Base-by-base conservation (phyloP, 2,329 filamentous ascomycete species). In the Penicillium palitans region DNA sequence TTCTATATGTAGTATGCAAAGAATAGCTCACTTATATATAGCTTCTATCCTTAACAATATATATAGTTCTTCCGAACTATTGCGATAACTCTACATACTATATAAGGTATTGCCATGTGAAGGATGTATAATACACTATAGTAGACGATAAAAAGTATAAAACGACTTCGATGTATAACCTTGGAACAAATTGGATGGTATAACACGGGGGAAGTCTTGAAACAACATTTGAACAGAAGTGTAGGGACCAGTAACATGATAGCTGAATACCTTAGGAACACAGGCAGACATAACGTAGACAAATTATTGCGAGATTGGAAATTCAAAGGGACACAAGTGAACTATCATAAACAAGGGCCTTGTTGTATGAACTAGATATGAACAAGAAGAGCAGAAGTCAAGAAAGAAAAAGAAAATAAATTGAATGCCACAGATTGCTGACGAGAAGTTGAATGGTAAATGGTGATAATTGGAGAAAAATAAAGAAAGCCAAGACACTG, bases 381-480 rank as follows among this genome's bases (percentile, higher is more conserved):
- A 33, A 54, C 37, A 51, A 33, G 49, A 24, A 41, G 24, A 53
- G 2, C 9, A 33, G 9, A 19, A 7, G 15, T 33, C 25, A 42
- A 31, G 25, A n/a, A 39, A n/a, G 21, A 17, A 25, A 15, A 19
- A 17, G 25, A 9, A 4, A 39, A 27, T 37, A 24, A 58, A 10
- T 7, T 4, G 10, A 17, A 55, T 33, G 35, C 27, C 44, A 49
- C 19, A 40, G 17, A 50, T 37, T 53, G 50, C 19, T 49, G 45
- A 41, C 45, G 44, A 50, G 46, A 27, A 46, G 21, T 46, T 33
- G 25, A 41, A 41, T 41, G 35, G n/a, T 41, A 45, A 35, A 66
- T 58, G 52, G 51, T 55, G 42, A 46, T 53, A 59, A 53, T 42
- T 44, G 59, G 45, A 46, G 52, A 54, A 41, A 58, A 37, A 48